Conservation (phyloP, 2,329 filamentous ascomycete genomes). For the Aspergillus ibericus region DNA sequence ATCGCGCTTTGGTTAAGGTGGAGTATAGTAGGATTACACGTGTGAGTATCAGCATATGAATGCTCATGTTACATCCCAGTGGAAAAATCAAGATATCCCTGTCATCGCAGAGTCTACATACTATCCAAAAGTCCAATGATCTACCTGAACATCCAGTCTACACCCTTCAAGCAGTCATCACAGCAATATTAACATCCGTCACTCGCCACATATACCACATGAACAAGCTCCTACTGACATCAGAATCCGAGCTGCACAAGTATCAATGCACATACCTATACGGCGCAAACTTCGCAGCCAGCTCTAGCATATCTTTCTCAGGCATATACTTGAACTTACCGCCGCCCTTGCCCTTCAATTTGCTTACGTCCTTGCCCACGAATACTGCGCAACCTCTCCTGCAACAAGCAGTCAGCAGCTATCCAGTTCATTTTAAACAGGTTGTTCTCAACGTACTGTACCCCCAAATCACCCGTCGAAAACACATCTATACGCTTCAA, state of each 20-base stretch:
- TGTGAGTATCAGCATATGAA: no score
- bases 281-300: slow-evolving; percentile 76
- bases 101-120: neutral
- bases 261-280: slow-evolving; percentile 60
- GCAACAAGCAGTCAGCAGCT: slow-evolving; percentile 13
- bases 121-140: neutral
- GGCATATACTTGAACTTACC: slow-evolving; percentile 99
- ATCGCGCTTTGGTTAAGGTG: no score
- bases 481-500: slow-evolving; percentile 94
- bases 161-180: slow-evolving; percentile 35
- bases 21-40: no score
- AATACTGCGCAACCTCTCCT: slow-evolving; percentile 86
- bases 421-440: neutral
- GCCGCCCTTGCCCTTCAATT: slow-evolving; percentile 73
- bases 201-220: slow-evolving; percentile 99
- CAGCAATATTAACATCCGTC: slow-evolving; percentile 70
- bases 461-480: slow-evolving; percentile 84
- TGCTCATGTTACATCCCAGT: no score
- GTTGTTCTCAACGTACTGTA: slow-evolving; percentile 62
- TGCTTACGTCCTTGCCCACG: slow-evolving; percentile 76
- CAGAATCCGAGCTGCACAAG: slow-evolving; percentile 11
- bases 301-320: slow-evolving; percentile 85
- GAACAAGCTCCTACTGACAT: slow-evolving; percentile 69
- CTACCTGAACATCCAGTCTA: neutral
- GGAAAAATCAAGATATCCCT: no score